Conservation (phyloP, 2,329 filamentous ascomycete species). For the Curvularia spicifera region DNA sequence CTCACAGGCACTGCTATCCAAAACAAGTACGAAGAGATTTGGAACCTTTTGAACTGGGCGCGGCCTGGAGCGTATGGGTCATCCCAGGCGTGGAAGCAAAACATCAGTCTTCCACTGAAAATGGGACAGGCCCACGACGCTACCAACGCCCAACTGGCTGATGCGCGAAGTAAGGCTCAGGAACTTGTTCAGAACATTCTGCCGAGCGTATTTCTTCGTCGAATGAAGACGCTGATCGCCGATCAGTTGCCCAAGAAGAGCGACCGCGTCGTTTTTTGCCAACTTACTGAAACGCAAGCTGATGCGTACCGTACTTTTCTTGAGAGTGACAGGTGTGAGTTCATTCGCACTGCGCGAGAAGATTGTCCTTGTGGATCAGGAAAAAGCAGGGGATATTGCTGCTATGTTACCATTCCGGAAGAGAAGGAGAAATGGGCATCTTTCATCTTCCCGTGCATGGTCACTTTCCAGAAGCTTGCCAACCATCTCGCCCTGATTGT, state of each 20-base stretch:
- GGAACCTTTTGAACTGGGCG: slow-evolving; percentile 95
- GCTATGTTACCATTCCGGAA: slow-evolving; percentile 62
- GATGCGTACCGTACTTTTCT: slow-evolving; percentile 84
- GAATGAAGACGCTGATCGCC: slow-evolving; percentile 92
- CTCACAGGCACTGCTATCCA: slow-evolving; percentile 96
- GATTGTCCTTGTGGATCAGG: slow-evolving; percentile 72
- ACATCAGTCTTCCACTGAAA: slow-evolving; percentile 79
- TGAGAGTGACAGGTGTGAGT: slow-evolving; percentile 71
- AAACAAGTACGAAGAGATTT: slow-evolving; percentile 96
- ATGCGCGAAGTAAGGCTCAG: slow-evolving; percentile 79
- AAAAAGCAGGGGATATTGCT: slow-evolving; percentile 83
- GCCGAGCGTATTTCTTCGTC: slow-evolving; percentile 85
- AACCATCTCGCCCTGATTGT: slow-evolving; percentile 93
- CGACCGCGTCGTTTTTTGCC: slow-evolving; percentile 93
- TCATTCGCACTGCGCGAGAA: slow-evolving; percentile 72
- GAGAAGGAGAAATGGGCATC: slow-evolving; percentile 71
- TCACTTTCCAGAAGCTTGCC: slow-evolving; percentile 81
- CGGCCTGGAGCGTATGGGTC: slow-evolving; percentile 78
- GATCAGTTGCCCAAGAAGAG: slow-evolving; percentile 93
- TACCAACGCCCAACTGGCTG: slow-evolving; percentile 79
- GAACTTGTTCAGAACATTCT: slow-evolving; percentile 86
- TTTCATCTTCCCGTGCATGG: slow-evolving; percentile 84
- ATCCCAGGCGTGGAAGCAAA: slow-evolving; percentile 76
- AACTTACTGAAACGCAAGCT: slow-evolving; percentile 79
- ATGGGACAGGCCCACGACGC: slow-evolving; percentile 93